A percentile compares a stretch with the other conserved stretches of the same genome.
Evolutionary conservation across 345 rosid genomes (phyloP).

Genomic region (Salix arbutifolia): DNA sequence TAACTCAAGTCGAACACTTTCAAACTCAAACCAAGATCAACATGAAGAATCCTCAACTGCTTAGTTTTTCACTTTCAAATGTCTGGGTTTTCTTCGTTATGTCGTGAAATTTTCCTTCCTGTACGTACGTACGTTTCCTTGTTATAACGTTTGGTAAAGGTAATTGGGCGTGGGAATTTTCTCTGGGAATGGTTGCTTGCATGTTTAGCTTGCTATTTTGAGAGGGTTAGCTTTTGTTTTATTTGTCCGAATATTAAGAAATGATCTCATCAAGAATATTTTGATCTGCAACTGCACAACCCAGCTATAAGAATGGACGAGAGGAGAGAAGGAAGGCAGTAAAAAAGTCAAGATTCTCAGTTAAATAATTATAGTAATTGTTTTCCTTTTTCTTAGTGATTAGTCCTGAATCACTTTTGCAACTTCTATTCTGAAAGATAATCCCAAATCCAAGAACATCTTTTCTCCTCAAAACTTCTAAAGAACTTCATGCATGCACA

Average conservation of each 20-base stretch:
- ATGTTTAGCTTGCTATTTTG: constrained; percentile 10
- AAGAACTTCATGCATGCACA: not conserved
- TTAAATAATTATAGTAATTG: not conserved
- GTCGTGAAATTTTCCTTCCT: not conserved
- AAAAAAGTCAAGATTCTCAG: not conserved
- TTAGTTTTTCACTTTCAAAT: not conserved
- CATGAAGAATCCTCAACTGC: no score
- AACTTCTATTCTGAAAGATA: not conserved
- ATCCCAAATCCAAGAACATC: not conserved
- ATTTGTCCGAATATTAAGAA: not conserved
- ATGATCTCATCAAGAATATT: constrained; percentile 8
- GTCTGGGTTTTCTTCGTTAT: constrained; percentile 19
- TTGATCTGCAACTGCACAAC: not conserved
- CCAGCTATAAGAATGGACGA: not conserved
- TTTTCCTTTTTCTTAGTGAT: not conserved
- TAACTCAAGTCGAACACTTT: no score
- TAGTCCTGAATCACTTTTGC: not conserved
- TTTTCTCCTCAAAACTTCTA: not conserved
- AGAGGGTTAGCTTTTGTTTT: constrained; percentile 6
- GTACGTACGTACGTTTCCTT: not conserved
- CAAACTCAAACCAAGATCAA: no score
- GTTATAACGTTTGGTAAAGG: constrained; percentile 22
- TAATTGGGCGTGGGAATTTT: constrained; percentile 15
- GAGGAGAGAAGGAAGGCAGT: not conserved
- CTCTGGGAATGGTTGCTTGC: constrained; percentile 13